Evolutionary conservation across 2,329 filamentous ascomycete genomes (phyloP), one percentile per base, ranked within the genome.

Genomic region (Huntiella decipiens): DNA sequence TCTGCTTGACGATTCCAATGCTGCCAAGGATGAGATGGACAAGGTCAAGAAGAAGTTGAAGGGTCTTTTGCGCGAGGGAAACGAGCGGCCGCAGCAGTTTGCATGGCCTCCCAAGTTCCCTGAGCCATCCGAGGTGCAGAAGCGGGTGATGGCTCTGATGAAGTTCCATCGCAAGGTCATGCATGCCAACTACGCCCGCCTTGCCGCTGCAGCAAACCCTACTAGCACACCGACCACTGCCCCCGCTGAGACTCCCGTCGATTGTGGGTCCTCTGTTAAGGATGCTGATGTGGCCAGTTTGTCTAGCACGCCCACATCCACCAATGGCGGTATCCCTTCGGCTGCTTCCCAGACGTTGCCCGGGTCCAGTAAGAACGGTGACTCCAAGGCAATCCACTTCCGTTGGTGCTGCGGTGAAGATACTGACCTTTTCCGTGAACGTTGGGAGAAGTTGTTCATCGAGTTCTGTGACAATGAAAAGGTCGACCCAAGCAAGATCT

Each of bases 31-130:
- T 59, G 86, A 94, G 57, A 98, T 95, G 82, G 92, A 98, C 63
- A 95, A 94, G 63, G 91, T 98, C 47, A 98, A 98, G 71, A 98
- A 98, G 73, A 95, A 93, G 74, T 72, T 98, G 22, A 98, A 98
- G 65, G 79, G 84, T 1, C 70, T 98, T 15, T 63, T 98, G 48
- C 78, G 91, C 28, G 83, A 94, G 60, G 91, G 88, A n/a, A 84
- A 86, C 51, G 82, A 91, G 56, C 83, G 88, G 1, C 91, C 91
- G 7, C 78, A 88, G 13, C 86, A 98, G 56, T 98, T 98, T 58
- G 85, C 91, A n/a, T 98, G 91, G 91, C 91, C 91, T 2, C 77
- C 84, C 37, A 88, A 91, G 53, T 91, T 91, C 63, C 85, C 87
- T 1, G 91, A 98, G 58, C 91, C 91, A 2, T 92, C 86, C 19